These are phyloP conservation scores for Euphorbia schlechtendalii DNA, from an alignment of 441 rosid species.

Conservation along the genomic window DNA sequence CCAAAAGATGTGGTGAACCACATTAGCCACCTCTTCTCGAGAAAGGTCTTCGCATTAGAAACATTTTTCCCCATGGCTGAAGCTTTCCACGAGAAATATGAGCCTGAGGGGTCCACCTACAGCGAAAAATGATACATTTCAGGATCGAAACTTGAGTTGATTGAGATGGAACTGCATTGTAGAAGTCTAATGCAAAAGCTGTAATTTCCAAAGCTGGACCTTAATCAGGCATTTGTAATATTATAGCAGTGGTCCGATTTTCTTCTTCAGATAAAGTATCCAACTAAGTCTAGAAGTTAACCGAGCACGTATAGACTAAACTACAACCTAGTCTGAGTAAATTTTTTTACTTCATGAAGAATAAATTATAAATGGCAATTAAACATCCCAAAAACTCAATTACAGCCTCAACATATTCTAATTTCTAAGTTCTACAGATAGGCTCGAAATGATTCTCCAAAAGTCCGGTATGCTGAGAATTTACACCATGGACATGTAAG, in stretches of 20 bases:
- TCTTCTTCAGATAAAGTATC: not conserved
- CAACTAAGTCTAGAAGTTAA: not conserved
- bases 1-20: not conserved
- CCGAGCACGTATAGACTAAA: too few species aligned
- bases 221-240: too few species aligned
- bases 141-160: not conserved
- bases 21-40: slow-evolving; percentile 73
- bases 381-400: not conserved
- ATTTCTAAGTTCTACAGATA: not conserved
- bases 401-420: not conserved
- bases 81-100: slow-evolving; percentile 99
- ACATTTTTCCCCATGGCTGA: slow-evolving; percentile 99
- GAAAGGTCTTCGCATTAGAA: slow-evolving; percentile 96
- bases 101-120: slow-evolving; percentile 98
- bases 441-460: not conserved
- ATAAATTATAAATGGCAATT: not conserved
- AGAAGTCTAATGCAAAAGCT: not conserved
- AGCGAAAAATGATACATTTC: not conserved
- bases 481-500: not conserved
- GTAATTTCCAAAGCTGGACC: not conserved
- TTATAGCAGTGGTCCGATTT: not conserved
- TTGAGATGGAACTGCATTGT: not conserved
- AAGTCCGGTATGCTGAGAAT: not conserved
- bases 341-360: not conserved
- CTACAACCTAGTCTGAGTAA: not conserved